phyloP scores from a whole-genome alignment of 129 eudicot genomes.

The Cynara cardunculus region DNA sequence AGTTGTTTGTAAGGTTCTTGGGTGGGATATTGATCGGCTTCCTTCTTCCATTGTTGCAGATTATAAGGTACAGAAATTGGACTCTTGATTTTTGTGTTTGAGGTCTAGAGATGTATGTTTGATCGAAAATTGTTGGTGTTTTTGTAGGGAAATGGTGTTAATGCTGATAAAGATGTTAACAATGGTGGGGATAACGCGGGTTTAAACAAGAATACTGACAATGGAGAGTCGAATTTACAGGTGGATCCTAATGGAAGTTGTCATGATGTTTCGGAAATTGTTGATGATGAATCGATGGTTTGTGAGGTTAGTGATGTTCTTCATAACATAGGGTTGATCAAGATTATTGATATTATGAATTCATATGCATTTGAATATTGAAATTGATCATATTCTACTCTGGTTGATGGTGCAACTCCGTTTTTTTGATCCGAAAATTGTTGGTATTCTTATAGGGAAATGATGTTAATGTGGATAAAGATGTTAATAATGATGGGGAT shows the following conservation, averaged over 20 bases:
- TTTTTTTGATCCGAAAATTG: background rate
- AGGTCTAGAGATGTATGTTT: background rate
- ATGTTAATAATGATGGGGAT: background rate
- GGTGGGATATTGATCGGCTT: constrained; percentile 73
- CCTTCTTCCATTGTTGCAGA: constrained; percentile 31
- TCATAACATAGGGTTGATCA: background rate
- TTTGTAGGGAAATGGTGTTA: constrained; percentile 34
- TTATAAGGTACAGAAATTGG: constrained; percentile 24
- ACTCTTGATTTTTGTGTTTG: background rate
- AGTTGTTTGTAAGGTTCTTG: constrained; percentile 78
- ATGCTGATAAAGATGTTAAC: constrained; percentile 8
- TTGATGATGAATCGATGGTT: constrained; percentile 32
- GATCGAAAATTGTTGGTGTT: background rate
- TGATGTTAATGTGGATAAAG: constrained; percentile 11
- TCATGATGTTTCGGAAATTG: constrained; percentile 11
- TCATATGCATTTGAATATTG: background rate
- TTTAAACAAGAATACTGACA: constrained; percentile 7
- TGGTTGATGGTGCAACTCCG: background rate
- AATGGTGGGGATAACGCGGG: background rate
- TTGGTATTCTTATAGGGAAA: constrained; percentile 28
- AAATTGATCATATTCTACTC: background rate
- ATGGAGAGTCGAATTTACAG: background rate
- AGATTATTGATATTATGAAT: constrained; percentile 3
- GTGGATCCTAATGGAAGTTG: constrained; percentile 14
- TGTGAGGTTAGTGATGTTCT: constrained; percentile 44